These are phyloP conservation scores for Avicennia marina DNA, from an alignment of 257 asterid genomes.

Conservation along the genomic window DNA sequence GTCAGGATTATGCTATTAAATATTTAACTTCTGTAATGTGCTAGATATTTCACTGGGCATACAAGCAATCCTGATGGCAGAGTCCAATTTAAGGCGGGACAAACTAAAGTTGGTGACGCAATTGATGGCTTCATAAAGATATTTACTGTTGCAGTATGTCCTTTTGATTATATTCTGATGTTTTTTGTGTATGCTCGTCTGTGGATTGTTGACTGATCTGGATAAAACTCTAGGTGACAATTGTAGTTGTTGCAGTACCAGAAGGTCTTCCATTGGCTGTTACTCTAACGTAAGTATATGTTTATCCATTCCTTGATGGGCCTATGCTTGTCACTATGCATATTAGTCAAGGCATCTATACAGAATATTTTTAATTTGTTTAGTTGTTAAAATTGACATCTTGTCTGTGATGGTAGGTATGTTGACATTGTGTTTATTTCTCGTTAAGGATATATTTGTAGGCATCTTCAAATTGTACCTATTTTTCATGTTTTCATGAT, in stretches of 20 bases:
- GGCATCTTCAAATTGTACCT: constrained; percentile 6
- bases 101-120: constrained; percentile 59
- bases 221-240: constrained; percentile 60
- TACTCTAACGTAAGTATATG: constrained; percentile 73
- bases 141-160: constrained; percentile 91
- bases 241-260: constrained; percentile 97
- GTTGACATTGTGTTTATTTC: too few species aligned
- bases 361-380: too few species aligned
- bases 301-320: neutral
- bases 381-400: too few species aligned
- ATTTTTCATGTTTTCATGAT: constrained; percentile 1
- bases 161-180: constrained; percentile 12
- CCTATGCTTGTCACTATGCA: constrained; percentile 8
- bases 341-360: too few species aligned
- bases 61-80: constrained; percentile 51
- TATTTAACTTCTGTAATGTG: constrained; percentile 18
- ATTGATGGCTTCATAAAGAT: constrained; percentile 70
- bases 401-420: too few species aligned
- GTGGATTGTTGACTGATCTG: constrained; percentile 18
- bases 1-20: neutral
- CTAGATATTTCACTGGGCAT: constrained; percentile 82
- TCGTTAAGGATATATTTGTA: too few species aligned
- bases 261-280: constrained; percentile 99
- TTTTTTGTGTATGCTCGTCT: constrained; percentile 6
- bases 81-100: constrained; percentile 58